These are phyloP conservation scores for Cryphonectria carpinicola DNA, from an alignment of 2,329 filamentous ascomycete species.

Conservation along the genomic window DNA sequence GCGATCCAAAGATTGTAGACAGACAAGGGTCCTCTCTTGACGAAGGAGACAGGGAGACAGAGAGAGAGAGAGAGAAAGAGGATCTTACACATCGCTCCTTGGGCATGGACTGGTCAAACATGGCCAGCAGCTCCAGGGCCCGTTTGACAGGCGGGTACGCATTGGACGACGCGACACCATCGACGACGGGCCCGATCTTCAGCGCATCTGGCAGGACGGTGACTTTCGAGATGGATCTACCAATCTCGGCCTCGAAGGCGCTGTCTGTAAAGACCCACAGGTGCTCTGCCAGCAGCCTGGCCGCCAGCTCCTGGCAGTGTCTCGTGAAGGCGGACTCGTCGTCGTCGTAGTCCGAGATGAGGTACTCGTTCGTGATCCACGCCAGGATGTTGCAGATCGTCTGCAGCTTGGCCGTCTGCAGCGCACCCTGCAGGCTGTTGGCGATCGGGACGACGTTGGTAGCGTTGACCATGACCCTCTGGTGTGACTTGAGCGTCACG, in stretches of 20 bases:
- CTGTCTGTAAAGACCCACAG: slow-evolving; percentile 61
- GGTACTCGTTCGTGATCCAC: slow-evolving; percentile 62
- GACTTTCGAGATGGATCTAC: slow-evolving; percentile 57
- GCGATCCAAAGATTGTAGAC: not conserved
- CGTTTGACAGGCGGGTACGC: slow-evolving; percentile 62
- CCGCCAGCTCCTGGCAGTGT: slow-evolving; percentile 61
- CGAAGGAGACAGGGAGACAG: no score
- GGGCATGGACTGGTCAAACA: slow-evolving; percentile 68
- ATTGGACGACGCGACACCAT: slow-evolving; percentile 57
- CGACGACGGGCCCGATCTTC: slow-evolving; percentile 53
- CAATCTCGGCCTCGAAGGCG: slow-evolving; percentile 59
- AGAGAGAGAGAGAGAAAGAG: not conserved
- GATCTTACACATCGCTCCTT: slow-evolving; percentile 63
- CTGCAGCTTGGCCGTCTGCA: slow-evolving; percentile 53
- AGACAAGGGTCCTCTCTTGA: no score
- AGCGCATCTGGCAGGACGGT: slow-evolving; percentile 51
- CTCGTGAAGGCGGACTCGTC: slow-evolving; percentile 55
- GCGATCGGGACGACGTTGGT: slow-evolving; percentile 59
- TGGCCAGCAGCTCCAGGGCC: slow-evolving; percentile 60
- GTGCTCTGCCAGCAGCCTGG: slow-evolving; percentile 58
- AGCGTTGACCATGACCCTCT: slow-evolving; percentile 56
- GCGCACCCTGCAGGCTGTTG: slow-evolving; percentile 50
- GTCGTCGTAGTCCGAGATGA: slow-evolving; percentile 59
- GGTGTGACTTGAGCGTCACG: slow-evolving; percentile 51
- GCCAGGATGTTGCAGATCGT: slow-evolving; percentile 59